phyloP scores from a whole-genome alignment of 2,329 filamentous ascomycete genomes.

The Fonsecaea erecta region DNA sequence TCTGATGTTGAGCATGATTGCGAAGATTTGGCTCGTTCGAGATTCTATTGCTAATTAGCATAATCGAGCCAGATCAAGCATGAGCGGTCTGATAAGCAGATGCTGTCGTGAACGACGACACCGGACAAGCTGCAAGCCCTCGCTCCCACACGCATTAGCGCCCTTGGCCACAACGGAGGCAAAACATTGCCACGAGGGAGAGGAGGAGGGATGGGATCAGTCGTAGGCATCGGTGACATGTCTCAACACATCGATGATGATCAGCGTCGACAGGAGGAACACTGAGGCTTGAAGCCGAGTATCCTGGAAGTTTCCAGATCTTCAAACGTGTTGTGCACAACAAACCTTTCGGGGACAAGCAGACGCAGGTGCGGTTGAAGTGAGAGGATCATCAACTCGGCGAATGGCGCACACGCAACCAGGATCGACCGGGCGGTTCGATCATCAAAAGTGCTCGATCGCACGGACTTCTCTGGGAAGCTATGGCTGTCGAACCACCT shows the following conservation, averaged over 20 bases:
- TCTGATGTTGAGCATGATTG: background rate
- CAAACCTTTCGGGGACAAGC: background rate
- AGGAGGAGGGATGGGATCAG: background rate
- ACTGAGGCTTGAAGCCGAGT: background rate
- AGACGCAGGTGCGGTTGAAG: background rate
- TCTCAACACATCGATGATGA: background rate
- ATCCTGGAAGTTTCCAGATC: slow-evolving; percentile 1
- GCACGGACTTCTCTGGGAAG: background rate
- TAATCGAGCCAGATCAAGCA: background rate
- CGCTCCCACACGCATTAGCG: background rate
- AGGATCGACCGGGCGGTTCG: background rate
- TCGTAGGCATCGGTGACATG: background rate
- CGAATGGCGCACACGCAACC: background rate
- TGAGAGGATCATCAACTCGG: background rate
- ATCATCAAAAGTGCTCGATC: background rate
- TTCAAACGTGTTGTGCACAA: background rate
- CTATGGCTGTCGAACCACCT: background rate
- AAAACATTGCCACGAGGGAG: background rate
- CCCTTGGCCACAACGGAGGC: background rate
- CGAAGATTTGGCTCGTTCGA: background rate
- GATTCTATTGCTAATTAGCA: slow-evolving; percentile 6
- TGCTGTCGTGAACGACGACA: background rate
- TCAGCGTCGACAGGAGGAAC: background rate
- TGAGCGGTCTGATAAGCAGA: background rate
- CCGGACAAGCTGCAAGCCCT: background rate